A percentile compares a stretch with the other conserved stretches of the same genome.
Conservation (phyloP, 2,329 filamentous ascomycete species). For the Fusarium sp. region DNA sequence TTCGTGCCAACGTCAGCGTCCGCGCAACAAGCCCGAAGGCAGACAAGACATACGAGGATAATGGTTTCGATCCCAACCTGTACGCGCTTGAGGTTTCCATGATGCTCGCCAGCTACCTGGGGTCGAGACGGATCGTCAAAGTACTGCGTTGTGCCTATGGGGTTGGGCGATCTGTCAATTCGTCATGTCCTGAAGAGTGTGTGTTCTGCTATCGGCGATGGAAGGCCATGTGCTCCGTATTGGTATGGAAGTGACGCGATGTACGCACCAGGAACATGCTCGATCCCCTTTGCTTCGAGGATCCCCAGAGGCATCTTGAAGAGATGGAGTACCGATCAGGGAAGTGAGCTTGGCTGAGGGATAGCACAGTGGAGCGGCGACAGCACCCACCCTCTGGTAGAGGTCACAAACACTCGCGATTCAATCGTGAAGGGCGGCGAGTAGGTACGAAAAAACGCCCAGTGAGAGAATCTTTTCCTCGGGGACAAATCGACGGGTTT, state of each 20-base stretch:
- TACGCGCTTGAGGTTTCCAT: conserved; percentile 76
- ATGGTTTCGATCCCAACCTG: conserved; percentile 73
- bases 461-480: not conserved
- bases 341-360: conserved; percentile 10
- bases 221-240: not conserved
- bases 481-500: not conserved
- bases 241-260: not conserved
- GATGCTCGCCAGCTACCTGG: conserved; percentile 55
- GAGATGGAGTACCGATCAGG: conserved; percentile 18
- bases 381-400: conserved; percentile 15
- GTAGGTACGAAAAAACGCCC: not conserved
- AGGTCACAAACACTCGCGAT: conserved; percentile 2
- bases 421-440: not conserved
- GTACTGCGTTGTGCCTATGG: conserved; percentile 70
- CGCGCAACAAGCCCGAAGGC: not conserved
- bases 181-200: conserved; percentile 7
- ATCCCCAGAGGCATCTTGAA: conserved; percentile 69
- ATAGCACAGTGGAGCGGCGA: conserved; percentile 25
- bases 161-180: conserved; percentile 24
- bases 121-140: conserved; percentile 68
- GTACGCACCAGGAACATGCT: conserved; percentile 78
- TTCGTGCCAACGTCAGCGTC: conserved; percentile 22
- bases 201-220: not conserved
- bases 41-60: conserved; percentile 75
- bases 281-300: conserved; percentile 73